A percentile compares a stretch with the other conserved stretches of the same genome.
Evolutionary conservation across 345 rosid genomes (phyloP).

Genomic region (Pistacia atlantica): DNA sequence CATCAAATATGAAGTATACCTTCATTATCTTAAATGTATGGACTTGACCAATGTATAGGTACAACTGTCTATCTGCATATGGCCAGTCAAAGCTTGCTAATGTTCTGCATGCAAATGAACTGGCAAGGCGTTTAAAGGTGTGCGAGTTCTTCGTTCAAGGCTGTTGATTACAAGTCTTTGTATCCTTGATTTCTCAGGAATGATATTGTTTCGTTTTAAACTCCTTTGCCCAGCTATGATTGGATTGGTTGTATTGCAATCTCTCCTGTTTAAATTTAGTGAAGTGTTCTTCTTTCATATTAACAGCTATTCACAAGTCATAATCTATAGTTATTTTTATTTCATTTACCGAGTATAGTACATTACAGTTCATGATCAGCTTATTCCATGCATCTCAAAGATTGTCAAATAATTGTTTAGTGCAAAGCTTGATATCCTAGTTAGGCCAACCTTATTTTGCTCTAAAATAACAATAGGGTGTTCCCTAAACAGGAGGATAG

Average conservation of each 20-base stretch:
- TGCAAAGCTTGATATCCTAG: not conserved
- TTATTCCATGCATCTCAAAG: not conserved
- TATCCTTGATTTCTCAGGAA: conserved; percentile 6
- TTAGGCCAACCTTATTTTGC: not conserved
- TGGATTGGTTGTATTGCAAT: not conserved
- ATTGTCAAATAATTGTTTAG: not conserved
- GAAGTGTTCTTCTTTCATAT: not conserved
- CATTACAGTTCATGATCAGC: not conserved
- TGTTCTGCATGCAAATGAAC: conserved; percentile 80
- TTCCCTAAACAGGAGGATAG: conserved; percentile 48
- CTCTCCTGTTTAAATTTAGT: not conserved
- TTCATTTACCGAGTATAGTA: not conserved
- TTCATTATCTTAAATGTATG: not conserved
- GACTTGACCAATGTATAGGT: conserved; percentile 37
- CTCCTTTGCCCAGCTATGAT: not conserved
- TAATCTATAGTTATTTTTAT: not conserved
- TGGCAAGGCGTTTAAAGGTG: conserved; percentile 74
- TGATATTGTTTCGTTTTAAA: not conserved
- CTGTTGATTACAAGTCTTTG: not conserved
- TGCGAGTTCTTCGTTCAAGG: not conserved
- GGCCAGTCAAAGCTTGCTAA: conserved; percentile 82
- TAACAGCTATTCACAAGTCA: not conserved
- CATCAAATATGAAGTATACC: not conserved
- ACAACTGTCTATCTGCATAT: conserved; percentile 48
- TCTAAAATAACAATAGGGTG: not conserved